These are phyloP conservation scores for Nakazawaea sp. DNA, from an alignment of 805 yeast genomes.

Conservation along the genomic window DNA sequence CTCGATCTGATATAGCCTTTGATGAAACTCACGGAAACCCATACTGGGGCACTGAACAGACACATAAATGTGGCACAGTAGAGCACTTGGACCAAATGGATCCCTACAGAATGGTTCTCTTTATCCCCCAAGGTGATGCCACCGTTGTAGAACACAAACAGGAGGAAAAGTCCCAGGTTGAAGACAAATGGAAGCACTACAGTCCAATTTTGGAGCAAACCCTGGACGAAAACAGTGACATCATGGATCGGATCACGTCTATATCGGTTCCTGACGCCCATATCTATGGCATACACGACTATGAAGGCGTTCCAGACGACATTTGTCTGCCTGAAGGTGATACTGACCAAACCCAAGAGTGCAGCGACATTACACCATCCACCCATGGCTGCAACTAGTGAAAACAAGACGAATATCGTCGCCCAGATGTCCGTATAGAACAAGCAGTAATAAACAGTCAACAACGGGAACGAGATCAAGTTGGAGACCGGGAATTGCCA, in stretches of 20 bases:
- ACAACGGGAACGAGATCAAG: slow-evolving; percentile 50
- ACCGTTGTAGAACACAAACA: slow-evolving; percentile 51
- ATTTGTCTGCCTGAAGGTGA: slow-evolving; percentile 86
- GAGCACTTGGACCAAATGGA: slow-evolving; percentile 76
- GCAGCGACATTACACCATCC: slow-evolving; percentile 36
- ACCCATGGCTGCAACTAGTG: slow-evolving; percentile 41
- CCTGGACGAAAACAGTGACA: slow-evolving; percentile 16
- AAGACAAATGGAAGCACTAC: slow-evolving; percentile 40
- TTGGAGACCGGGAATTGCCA: slow-evolving; percentile 19
- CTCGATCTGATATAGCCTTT: slow-evolving; percentile 29
- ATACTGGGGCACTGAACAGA: slow-evolving; percentile 66
- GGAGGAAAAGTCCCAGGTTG: slow-evolving; percentile 46
- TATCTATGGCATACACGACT: slow-evolving; percentile 46
- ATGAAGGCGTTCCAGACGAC: slow-evolving; percentile 76
- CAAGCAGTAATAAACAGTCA: slow-evolving; percentile 65
- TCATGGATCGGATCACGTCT: slow-evolving; percentile 24
- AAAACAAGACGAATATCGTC: slow-evolving; percentile 53
- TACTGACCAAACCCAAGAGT: slow-evolving; percentile 50
- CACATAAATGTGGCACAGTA: slow-evolving; percentile 65
- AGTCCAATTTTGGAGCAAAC: slow-evolving; percentile 24
- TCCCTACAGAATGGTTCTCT: slow-evolving; percentile 64
- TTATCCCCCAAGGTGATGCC: slow-evolving; percentile 92
- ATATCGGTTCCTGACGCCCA: slow-evolving; percentile 32
- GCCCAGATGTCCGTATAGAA: slow-evolving; percentile 97
- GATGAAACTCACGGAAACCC: slow-evolving; percentile 45